Percentiles rank a stretch among this genome's conserved stretches.
Conservation (phyloP, 371 early-diverging fungal species). For the Mortierella sp. region DNA sequence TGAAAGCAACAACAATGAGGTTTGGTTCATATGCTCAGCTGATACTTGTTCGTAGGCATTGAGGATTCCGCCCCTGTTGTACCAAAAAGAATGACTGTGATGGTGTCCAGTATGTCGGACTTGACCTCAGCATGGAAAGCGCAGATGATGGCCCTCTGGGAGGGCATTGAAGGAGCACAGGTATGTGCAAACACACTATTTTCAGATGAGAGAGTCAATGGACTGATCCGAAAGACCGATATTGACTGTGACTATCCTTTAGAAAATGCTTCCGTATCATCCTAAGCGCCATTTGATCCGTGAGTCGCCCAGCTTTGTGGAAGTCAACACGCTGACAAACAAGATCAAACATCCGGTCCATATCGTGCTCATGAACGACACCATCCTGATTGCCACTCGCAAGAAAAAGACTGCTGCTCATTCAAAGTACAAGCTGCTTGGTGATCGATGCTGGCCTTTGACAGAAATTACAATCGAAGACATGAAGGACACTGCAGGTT, state of each 20-base stretch:
- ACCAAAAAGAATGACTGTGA: conserved; percentile 55
- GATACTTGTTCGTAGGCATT: conserved; percentile 39
- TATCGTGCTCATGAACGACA: conserved; percentile 84
- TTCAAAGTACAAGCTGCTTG: conserved; percentile 77
- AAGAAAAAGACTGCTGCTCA: conserved; percentile 77
- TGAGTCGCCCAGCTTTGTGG: conserved; percentile 80
- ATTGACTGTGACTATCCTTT: too few relatives aligned
- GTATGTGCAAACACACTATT: conserved; percentile 39
- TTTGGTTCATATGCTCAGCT: too few relatives aligned
- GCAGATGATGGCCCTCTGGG: conserved; percentile 78
- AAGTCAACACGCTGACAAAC: conserved; percentile 81
- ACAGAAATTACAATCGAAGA: conserved; percentile 84
- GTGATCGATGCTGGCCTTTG: conserved; percentile 82
- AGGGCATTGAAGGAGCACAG: conserved; percentile 83
- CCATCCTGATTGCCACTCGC: conserved; percentile 79
- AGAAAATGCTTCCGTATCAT: conserved; percentile 81
- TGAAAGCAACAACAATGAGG: too few relatives aligned
- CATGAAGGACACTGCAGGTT: conserved; percentile 82
- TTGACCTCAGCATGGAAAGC: conserved; percentile 68
- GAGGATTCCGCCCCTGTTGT: conserved; percentile 58
- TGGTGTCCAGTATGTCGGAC: conserved; percentile 61
- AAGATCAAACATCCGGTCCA: conserved; percentile 83
- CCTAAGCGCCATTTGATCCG: conserved; percentile 83
- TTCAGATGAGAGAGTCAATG: too few relatives aligned
- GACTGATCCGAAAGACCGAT: too few relatives aligned